Conservation (phyloP, 176 grass and related monocot genomes). For the Guadua angustifolia region DNA sequence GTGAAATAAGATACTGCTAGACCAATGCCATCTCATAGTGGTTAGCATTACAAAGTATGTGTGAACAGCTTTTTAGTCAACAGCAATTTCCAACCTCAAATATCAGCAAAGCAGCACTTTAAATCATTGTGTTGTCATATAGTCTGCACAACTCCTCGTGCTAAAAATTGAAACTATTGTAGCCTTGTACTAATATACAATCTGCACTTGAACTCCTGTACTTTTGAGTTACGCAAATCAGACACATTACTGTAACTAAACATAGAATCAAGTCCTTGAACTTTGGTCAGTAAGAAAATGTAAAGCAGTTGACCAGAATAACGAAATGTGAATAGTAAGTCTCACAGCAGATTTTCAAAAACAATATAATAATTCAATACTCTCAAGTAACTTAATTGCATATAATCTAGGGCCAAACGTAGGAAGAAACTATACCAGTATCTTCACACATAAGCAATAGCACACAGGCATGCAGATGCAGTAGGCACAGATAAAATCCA, state of each 20-base stretch:
- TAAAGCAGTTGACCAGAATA: background rate
- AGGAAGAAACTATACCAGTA: slow-evolving; percentile 25
- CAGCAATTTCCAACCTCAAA: slow-evolving; percentile 6
- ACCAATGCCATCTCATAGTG: background rate
- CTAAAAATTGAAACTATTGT: background rate
- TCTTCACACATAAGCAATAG: slow-evolving; percentile 23
- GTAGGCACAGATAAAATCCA: background rate
- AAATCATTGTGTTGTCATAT: background rate
- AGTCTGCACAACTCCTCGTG: background rate
- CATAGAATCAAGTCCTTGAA: slow-evolving; percentile 7
- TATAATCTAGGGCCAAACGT: background rate
- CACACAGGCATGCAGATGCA: slow-evolving; percentile 16
- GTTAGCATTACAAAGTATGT: slow-evolving; percentile 9
- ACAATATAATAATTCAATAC: background rate
- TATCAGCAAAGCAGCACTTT: background rate
- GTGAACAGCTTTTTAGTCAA: background rate
- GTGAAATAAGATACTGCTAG: slow-evolving; percentile 15
- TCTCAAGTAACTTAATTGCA: slow-evolving; percentile 23
- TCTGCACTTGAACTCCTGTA: background rate
- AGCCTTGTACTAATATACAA: background rate
- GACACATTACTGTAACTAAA: background rate
- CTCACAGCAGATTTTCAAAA: background rate
- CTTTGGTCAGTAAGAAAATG: background rate
- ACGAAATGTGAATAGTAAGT: background rate
- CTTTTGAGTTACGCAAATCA: background rate